These are phyloP conservation scores for Hydnomerulius pinastri DNA, from an alignment of 768 basidiomycete genomes.

Conservation along the genomic window DNA sequence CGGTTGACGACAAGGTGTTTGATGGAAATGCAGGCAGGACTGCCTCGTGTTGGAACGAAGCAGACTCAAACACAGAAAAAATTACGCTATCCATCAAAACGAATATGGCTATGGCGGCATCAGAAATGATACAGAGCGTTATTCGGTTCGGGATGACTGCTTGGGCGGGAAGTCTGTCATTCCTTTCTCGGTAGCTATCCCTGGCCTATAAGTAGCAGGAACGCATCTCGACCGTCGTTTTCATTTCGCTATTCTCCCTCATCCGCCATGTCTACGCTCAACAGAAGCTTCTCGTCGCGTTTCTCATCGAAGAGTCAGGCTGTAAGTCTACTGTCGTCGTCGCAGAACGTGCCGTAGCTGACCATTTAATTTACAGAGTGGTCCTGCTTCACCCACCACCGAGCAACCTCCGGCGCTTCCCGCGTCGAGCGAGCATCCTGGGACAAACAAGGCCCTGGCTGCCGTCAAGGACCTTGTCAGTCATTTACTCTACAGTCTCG, in stretches of 20 bases:
- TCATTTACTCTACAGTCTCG: neutral
- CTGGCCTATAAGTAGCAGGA: slow-evolving; percentile 29
- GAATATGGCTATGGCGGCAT: neutral
- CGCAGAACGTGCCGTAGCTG: neutral
- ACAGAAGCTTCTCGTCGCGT: slow-evolving; percentile 30
- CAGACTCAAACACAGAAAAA: neutral
- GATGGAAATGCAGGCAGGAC: neutral
- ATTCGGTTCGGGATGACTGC: slow-evolving; percentile 20
- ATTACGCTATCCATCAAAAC: slow-evolving; percentile 13
- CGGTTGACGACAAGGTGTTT: neutral
- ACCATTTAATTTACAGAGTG: slow-evolving; percentile 1
- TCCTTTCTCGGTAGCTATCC: slow-evolving; percentile 19
- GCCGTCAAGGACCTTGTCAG: slow-evolving; percentile 33
- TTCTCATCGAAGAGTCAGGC: slow-evolving; percentile 29
- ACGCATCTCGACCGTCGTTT: neutral
- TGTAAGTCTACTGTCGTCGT: slow-evolving; percentile 16
- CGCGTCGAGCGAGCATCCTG: slow-evolving; percentile 17
- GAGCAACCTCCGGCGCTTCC: slow-evolving; percentile 9
- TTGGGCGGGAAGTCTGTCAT: slow-evolving; percentile 9
- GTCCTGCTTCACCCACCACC: slow-evolving; percentile 11
- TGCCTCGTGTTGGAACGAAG: neutral
- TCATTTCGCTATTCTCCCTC: slow-evolving; percentile 4
- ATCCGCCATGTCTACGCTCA: slow-evolving; percentile 28
- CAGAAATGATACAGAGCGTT: slow-evolving; percentile 7
- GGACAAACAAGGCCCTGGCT: slow-evolving; percentile 23